These are phyloP conservation scores for Bruguiera gymnorhiza DNA, from an alignment of 345 rosid species.

Conservation along the genomic window DNA sequence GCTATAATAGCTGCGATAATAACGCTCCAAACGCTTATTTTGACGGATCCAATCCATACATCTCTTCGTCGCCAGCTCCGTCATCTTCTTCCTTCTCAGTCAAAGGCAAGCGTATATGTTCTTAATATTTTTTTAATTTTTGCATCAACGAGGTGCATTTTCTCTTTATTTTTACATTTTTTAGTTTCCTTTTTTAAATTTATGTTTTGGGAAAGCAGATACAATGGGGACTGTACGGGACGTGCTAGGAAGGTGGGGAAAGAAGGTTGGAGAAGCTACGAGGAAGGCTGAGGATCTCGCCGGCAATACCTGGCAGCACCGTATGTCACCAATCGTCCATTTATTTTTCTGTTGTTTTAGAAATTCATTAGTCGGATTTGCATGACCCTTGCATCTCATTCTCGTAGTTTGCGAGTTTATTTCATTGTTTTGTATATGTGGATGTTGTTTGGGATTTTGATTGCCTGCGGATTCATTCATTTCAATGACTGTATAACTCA, in stretches of 20 bases:
- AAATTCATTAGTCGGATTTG: neutral
- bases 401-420: too few species aligned
- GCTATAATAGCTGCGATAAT: neutral
- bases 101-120: slow-evolving; percentile 37
- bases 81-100: slow-evolving; percentile 39
- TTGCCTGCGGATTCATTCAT: too few species aligned
- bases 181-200: neutral
- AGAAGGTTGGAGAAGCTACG: slow-evolving; percentile 29
- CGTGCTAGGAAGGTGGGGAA: slow-evolving; percentile 26
- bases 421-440: too few species aligned
- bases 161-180: neutral
- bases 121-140: neutral
- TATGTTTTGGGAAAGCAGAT: slow-evolving; percentile 27
- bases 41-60: slow-evolving; percentile 51
- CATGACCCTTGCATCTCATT: neutral
- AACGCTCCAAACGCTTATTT: neutral
- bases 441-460: too few species aligned
- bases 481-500: too few species aligned
- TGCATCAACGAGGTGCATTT: neutral
- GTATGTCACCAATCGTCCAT: slow-evolving; percentile 7
- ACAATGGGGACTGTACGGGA: slow-evolving; percentile 39
- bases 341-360: neutral
- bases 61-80: slow-evolving; percentile 37
- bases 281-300: slow-evolving; percentile 33
- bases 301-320: slow-evolving; percentile 34